A percentile compares a stretch with the other conserved stretches of the same genome.
These are phyloP conservation scores for Sarocladiaceae sp. DNA, from an alignment of 2,329 filamentous ascomycete species.

Conservation along the genomic window DNA sequence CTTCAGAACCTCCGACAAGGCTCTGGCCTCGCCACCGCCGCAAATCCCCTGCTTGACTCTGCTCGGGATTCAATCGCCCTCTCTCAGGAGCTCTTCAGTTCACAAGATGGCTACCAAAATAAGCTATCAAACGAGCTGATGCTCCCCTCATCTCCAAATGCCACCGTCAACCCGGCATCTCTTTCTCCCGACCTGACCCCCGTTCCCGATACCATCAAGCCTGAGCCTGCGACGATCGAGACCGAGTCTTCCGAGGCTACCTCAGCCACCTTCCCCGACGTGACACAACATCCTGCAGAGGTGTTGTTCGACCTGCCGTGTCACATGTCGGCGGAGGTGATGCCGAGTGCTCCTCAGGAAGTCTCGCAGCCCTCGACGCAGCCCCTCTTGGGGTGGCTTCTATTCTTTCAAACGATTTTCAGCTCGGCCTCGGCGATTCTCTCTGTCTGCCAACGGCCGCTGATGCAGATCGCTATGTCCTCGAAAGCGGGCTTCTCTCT, in stretches of 20 bases:
- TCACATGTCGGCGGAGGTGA: slow-evolving; percentile 81
- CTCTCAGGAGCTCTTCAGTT: slow-evolving; percentile 54
- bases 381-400: slow-evolving; percentile 35
- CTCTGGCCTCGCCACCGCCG: slow-evolving; percentile 31
- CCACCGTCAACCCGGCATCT: slow-evolving; percentile 57
- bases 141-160: slow-evolving; percentile 3
- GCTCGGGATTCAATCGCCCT: slow-evolving; percentile 48
- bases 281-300: slow-evolving; percentile 99
- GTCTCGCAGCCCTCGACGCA: slow-evolving; percentile 24
- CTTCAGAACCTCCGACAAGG: slow-evolving; percentile 35
- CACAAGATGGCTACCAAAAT: slow-evolving; percentile 34
- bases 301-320: slow-evolving; percentile 99
- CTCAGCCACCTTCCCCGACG: slow-evolving; percentile 61
- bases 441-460: slow-evolving; percentile 63
- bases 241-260: slow-evolving; percentile 24
- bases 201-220: slow-evolving; percentile 36
- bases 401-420: slow-evolving; percentile 30
- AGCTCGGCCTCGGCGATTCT: slow-evolving; percentile 66
- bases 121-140: slow-evolving; percentile 7
- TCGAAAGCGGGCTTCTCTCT: slow-evolving; percentile 74
- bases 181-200: slow-evolving; percentile 48
- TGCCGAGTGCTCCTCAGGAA: slow-evolving; percentile 15
- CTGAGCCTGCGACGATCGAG: not conserved
- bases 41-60: slow-evolving; percentile 36
- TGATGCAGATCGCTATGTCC: slow-evolving; percentile 71